Evolutionary conservation across 78 protist genomes (phyloP).

Genomic region (Isochrysis galbana): DNA sequence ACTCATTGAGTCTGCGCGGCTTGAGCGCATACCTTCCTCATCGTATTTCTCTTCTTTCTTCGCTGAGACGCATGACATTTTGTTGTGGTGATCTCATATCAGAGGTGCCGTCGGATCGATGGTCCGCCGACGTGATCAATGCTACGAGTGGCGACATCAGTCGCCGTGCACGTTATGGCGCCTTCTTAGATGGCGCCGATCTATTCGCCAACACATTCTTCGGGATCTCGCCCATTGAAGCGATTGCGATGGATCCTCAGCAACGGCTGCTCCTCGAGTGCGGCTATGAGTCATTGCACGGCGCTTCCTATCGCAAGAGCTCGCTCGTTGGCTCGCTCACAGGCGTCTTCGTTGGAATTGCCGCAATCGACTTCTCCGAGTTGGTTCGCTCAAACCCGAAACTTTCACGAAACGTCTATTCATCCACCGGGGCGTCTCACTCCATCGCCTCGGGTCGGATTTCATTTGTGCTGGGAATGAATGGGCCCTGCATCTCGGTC

Average conservation of each 20-base stretch:
- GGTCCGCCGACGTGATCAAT: too few relatives aligned
- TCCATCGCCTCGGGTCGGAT: too few relatives aligned
- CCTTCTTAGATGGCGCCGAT: background rate
- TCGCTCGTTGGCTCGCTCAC: background rate
- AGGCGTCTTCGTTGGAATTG: conserved; percentile 9
- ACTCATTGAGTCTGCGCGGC: background rate
- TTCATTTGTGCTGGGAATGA: conserved; percentile 67
- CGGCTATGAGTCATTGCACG: background rate
- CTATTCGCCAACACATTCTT: background rate
- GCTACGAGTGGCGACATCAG: background rate
- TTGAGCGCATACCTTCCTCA: background rate
- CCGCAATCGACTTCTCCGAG: background rate
- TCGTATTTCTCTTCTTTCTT: background rate
- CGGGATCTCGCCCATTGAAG: background rate
- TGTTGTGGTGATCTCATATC: background rate
- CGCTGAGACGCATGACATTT: background rate
- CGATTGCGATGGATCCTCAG: too few relatives aligned
- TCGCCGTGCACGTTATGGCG: background rate
- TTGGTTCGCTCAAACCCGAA: background rate
- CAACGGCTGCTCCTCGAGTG: background rate
- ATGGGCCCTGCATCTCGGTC: conserved; percentile 81
- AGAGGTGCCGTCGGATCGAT: background rate
- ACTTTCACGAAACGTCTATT: background rate
- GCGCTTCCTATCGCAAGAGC: background rate
- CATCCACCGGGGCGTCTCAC: background rate